phyloP scores from a whole-genome alignment of 208 protist genomes.

The Trichomonas tenax region DNA sequence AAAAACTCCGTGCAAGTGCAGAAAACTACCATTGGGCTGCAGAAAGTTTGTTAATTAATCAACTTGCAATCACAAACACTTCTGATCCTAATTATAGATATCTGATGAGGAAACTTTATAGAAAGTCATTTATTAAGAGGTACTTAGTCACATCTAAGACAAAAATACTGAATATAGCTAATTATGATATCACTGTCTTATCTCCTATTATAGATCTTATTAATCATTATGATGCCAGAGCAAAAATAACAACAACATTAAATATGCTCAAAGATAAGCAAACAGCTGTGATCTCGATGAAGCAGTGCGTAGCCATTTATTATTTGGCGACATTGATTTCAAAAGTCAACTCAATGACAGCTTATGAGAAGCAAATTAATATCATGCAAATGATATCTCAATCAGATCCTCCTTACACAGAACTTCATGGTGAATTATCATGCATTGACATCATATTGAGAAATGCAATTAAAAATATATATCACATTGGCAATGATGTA shows the following conservation, averaged over 20 bases:
- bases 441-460: background rate
- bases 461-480: background rate
- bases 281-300: background rate
- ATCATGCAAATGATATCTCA: background rate
- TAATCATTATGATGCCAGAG: background rate
- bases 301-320: background rate
- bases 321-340: background rate
- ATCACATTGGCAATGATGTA: too few relatives aligned
- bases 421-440: background rate
- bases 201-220: background rate
- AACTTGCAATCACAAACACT: too few relatives aligned
- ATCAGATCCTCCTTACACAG: background rate
- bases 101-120: too few relatives aligned
- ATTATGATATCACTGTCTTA: background rate
- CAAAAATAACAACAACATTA: background rate
- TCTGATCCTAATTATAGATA: too few relatives aligned
- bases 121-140: too few relatives aligned
- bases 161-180: background rate
- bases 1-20: too few relatives aligned
- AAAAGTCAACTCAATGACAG: background rate
- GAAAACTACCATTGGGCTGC: too few relatives aligned
- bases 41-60: too few relatives aligned
- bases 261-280: background rate
- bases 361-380: background rate
- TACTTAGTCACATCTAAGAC: too few relatives aligned